phyloP scores from a whole-genome alignment of 345 rosid genomes.

The Linum lewisii region DNA sequence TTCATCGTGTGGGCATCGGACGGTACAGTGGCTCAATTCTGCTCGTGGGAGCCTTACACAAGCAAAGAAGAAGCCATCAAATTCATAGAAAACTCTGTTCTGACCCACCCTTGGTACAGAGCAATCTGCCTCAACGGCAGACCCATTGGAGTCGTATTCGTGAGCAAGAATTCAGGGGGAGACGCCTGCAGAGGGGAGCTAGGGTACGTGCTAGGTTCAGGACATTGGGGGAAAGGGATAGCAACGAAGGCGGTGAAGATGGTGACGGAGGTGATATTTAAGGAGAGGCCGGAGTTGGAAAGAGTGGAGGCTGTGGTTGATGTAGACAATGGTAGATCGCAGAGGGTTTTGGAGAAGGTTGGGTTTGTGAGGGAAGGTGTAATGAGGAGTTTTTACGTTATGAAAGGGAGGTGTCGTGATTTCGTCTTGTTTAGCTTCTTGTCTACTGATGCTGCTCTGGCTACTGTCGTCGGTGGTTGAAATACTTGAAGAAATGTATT shows the following conservation, averaged over 20 bases:
- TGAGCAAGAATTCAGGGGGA: too few species aligned
- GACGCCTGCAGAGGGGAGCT: too few species aligned
- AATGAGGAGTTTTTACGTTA: not conserved
- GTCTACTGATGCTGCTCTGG: not conserved
- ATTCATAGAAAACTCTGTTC: constrained; percentile 20
- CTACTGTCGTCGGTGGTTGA: too few species aligned
- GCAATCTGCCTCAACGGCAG: too few species aligned
- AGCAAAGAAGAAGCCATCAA: constrained; percentile 35
- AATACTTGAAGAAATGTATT: too few species aligned
- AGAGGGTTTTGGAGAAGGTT: constrained; percentile 12
- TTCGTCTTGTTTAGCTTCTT: constrained; percentile 1
- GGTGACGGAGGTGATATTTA: not conserved
- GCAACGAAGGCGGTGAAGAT: constrained; percentile 16
- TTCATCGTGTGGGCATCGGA: constrained; percentile 67
- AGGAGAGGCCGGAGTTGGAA: not conserved
- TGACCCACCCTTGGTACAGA: constrained; percentile 58
- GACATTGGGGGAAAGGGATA: constrained; percentile 64
- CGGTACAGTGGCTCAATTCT: constrained; percentile 36
- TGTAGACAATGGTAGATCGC: constrained; percentile 3
- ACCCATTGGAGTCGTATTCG: too few species aligned
- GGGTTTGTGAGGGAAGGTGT: constrained; percentile 10
- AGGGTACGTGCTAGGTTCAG: too few species aligned
- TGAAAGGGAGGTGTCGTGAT: constrained; percentile 8
- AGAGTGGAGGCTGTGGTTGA: constrained; percentile 8
- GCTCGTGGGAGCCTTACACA: constrained; percentile 46